phyloP scores from a whole-genome alignment of 2,329 filamentous ascomycete genomes.

The Venturiaceae sp. region DNA sequence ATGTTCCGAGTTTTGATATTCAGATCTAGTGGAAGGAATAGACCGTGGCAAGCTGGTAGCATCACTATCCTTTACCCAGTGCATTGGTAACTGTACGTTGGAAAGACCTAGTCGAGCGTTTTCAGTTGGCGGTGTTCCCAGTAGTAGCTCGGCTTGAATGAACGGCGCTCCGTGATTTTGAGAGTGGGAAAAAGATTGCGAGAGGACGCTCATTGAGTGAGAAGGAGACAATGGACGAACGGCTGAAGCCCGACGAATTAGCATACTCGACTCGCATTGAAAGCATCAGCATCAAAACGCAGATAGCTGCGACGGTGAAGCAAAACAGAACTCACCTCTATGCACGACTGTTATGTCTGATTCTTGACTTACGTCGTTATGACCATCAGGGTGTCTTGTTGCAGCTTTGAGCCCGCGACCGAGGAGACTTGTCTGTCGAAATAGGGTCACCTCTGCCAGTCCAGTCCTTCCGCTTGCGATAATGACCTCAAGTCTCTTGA shows the following conservation, averaged over 20 bases:
- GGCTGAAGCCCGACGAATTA: neutral
- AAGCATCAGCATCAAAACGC: neutral
- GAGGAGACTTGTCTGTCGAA: conserved; percentile 5
- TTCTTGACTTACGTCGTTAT: neutral
- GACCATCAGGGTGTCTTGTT: neutral
- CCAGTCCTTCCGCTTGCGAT: conserved; percentile 6
- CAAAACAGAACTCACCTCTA: neutral
- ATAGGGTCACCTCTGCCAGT: neutral
- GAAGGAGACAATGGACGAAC: neutral
- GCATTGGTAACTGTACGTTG: neutral
- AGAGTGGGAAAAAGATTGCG: neutral
- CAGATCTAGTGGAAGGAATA: neutral
- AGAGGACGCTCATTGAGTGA: neutral
- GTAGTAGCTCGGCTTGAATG: neutral
- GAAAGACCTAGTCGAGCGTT: neutral
- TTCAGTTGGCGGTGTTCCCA: neutral
- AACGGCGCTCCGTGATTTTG: neutral
- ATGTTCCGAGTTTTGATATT: neutral
- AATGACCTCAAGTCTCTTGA: conserved; percentile 6
- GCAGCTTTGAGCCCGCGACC: neutral
- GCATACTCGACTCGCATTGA: neutral
- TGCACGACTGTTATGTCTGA: neutral
- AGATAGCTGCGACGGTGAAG: neutral
- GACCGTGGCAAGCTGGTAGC: neutral
- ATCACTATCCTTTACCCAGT: conserved; percentile 2